phyloP scores from a whole-genome alignment of 148 eudicot species.

The Polygonum maritimum region DNA sequence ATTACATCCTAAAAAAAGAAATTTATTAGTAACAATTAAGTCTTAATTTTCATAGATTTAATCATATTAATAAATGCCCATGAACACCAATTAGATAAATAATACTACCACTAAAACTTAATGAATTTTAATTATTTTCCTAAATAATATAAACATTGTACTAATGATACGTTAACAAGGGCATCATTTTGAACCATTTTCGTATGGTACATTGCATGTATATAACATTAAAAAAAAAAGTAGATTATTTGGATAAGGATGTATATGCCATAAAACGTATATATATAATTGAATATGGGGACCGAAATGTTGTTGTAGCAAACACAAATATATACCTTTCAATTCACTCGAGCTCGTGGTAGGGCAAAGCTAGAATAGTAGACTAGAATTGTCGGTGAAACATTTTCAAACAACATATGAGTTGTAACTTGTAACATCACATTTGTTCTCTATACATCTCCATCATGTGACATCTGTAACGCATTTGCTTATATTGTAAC shows the following conservation, averaged over 20 bases:
- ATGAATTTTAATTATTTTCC: too few relatives aligned
- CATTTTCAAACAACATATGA: neutral
- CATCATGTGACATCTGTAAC: neutral
- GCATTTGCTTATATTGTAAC: neutral
- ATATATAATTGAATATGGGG: neutral
- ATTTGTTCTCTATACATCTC: neutral
- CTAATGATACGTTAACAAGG: neutral
- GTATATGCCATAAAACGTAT: neutral
- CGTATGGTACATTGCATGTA: too few relatives aligned
- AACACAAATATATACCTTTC: too few relatives aligned
- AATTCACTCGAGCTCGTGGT: neutral
- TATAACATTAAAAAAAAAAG: too few relatives aligned
- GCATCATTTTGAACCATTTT: neutral
- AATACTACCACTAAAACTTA: too few relatives aligned
- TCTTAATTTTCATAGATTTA: too few relatives aligned
- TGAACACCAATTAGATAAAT: too few relatives aligned
- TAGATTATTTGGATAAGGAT: too few relatives aligned
- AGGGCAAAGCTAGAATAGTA: neutral
- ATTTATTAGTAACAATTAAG: too few relatives aligned
- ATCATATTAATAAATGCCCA: too few relatives aligned
- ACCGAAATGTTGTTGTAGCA: neutral
- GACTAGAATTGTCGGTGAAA: neutral
- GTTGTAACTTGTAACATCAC: neutral
- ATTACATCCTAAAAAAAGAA: too few relatives aligned
- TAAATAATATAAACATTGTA: too few relatives aligned